Evolutionary conservation across 768 basidiomycete genomes (phyloP), one percentile per base, ranked within the genome.

Genomic region (Multifurca ochricompacta): DNA sequence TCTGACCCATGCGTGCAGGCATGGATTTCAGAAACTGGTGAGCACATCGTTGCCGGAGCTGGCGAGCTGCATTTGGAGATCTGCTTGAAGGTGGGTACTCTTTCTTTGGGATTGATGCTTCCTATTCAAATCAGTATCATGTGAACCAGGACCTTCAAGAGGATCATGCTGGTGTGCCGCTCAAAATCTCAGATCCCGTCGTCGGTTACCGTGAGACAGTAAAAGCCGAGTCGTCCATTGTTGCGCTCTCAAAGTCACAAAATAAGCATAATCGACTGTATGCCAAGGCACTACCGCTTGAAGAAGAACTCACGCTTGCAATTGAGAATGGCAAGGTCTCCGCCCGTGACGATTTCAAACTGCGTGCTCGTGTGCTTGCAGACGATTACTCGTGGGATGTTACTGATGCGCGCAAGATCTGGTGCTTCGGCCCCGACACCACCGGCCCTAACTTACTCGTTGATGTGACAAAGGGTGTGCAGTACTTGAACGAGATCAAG

Each of bases 251-350:
- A 55, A 99, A 99, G 73, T 98, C 96, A 19, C 96, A 97, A 75
- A 98, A 99, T 81, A 99, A 98, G 80, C 96, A 99, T 84, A 99
- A 99, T 71, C 90, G 96, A 75, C 79, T 99, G 54, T 99, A 85
- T 72, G 81, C 85, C 62, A 93, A 93, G 79, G 96, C 96, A 34
- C 61, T 84, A 74, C 96, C 96, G 34, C 69, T 99, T 53, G 92
- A 90, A 23, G 96, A 99, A 67, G 94, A 97, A 69, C 81, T 98
- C 56, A 84, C 92, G 60, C 80, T 81, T 64, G 96, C 91, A 57
- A 97, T 99, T 64, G 96, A 98, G 70, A 64, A 62, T 53, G 96
- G 96, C 64, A 82, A 80, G 66, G 70, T 99, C 70, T 87, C 63
- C 71, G 68, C 96, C 50, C 89, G 96, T 69, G 96, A 99, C 72